A percentile compares a stretch with the other conserved stretches of the same genome.
phyloP scores from a whole-genome alignment of 495 filamentous ascomycete genomes.

The Ascodesmis nigricans region DNA sequence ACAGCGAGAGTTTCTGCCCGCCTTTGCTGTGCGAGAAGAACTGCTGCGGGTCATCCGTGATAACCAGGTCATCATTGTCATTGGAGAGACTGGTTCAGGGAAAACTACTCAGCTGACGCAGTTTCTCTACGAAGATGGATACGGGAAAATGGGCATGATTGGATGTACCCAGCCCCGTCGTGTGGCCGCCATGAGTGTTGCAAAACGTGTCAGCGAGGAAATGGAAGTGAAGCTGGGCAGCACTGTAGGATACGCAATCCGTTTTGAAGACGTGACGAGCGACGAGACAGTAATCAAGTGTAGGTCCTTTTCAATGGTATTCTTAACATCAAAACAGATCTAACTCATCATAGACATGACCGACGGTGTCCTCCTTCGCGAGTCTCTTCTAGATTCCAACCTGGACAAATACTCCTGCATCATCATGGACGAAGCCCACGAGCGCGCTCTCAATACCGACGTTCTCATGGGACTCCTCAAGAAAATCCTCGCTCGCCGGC shows the following conservation, averaged over 20 bases:
- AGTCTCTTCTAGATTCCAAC: slow-evolving; percentile 76
- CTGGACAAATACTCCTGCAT: slow-evolving; percentile 94
- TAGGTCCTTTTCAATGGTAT: slow-evolving; percentile 17
- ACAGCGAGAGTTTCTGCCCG: slow-evolving; percentile 82
- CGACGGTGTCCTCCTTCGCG: slow-evolving; percentile 83
- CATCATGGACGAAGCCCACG: slow-evolving; percentile 99
- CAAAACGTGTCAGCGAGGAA: slow-evolving; percentile 94
- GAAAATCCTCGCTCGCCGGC: slow-evolving; percentile 72
- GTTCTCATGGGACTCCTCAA: slow-evolving; percentile 95
- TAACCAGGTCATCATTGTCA: slow-evolving; percentile 90
- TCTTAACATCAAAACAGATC: slow-evolving; percentile 16
- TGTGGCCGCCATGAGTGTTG: slow-evolving; percentile 93
- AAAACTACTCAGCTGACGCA: slow-evolving; percentile 96
- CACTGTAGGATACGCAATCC: slow-evolving; percentile 87
- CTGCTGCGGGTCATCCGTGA: slow-evolving; percentile 84
- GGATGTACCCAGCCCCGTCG: slow-evolving; percentile 94
- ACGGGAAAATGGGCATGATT: slow-evolving; percentile 73
- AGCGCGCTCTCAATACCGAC: slow-evolving; percentile 89
- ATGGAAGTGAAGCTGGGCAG: slow-evolving; percentile 92
- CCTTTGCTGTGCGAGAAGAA: slow-evolving; percentile 93
- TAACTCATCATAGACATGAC: slow-evolving; percentile 50
- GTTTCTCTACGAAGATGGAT: slow-evolving; percentile 81
- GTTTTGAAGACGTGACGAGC: slow-evolving; percentile 95
- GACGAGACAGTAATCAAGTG: slow-evolving; percentile 88
- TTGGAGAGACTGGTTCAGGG: slow-evolving; percentile 90